Evolutionary conservation across 352 stramenopile genomes (phyloP), one percentile per base, ranked within the genome.

Genomic region (Blastocystis hominis): DNA sequence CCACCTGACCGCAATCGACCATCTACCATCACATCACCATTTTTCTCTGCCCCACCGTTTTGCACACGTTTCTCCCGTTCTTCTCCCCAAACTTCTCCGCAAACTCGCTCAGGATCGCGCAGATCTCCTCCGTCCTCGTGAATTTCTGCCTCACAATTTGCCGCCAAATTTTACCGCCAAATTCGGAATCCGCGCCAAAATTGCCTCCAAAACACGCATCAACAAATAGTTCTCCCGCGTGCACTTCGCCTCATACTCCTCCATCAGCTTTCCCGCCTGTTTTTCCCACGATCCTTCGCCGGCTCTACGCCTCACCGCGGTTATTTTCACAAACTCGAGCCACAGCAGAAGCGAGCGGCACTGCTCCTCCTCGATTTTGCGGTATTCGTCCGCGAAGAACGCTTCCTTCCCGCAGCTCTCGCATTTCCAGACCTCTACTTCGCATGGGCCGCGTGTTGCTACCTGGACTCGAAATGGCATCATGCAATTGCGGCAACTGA

Each of bases 281-380:
- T 84, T 84, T 46, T 84, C 66, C 6, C 47, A 84, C 15, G 66
- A 84, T 0, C 72, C 72, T 10, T 84, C 72, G 24, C 68, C 72
- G 24, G 72, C 68, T 42, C 72, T 84, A 47, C 15, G 0, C 15
- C 5, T 66, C 17, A 84, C 10, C 30, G 13, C 40, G 3, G 1
- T 34, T 24, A 0, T 20, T 2, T 3, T 13, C 30, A 13, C 1
- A 13, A 64, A 84, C 72, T 84, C 47, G 9, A 84, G 55, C 72
- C 72, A 84, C 20, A 84, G 66, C 20, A 84, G 34, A 17, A 84
- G 55, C 6, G 72, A 84, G 46, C 68, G 68, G 5, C 72, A 84
- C 34, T 84, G 46, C 50, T 84, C 72, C 17, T 84, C 72, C n/a
- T 84, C 72, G 20, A 84, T 84, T 7, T 68, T 66, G 36, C 72